These are phyloP conservation scores for Stromatinia cepivora DNA, from an alignment of 2,329 filamentous ascomycete genomes.

Conservation along the genomic window DNA sequence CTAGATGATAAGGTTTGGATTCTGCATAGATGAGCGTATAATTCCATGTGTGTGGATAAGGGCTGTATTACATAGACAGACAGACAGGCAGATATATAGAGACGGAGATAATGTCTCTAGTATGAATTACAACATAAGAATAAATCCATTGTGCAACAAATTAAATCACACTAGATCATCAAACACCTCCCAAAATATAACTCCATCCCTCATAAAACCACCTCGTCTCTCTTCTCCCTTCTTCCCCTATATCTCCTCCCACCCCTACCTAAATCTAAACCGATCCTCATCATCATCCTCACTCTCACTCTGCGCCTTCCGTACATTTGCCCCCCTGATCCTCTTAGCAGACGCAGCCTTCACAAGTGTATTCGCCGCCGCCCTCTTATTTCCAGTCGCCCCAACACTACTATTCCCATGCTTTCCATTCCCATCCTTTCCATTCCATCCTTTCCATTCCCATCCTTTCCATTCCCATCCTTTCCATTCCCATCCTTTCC, in stretches of 20 bases:
- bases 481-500: too few species aligned
- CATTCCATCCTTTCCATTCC: too few species aligned
- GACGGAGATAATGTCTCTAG: background rate
- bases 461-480: too few species aligned
- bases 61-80: background rate
- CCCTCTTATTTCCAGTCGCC: conserved; percentile 28
- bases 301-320: conserved; percentile 34
- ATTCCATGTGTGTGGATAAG: background rate
- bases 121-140: background rate
- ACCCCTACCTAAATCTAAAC: conserved; percentile 27
- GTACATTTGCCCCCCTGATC: conserved; percentile 24
- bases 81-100: conserved; percentile 11
- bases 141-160: background rate
- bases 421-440: rapidly evolving
- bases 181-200: background rate
- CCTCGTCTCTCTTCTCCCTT: background rate
- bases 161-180: background rate
- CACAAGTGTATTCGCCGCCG: conserved; percentile 30
- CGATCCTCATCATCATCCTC: conserved; percentile 40
- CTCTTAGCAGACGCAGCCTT: conserved; percentile 37
- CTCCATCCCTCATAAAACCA: background rate
- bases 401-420: background rate
- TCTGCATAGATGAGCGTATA: background rate
- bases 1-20: background rate
- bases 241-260: too few species aligned